A percentile compares a stretch with the other conserved stretches of the same genome.
These are phyloP conservation scores for Syzygium aromaticum DNA, from an alignment of 345 rosid genomes.

Conservation along the genomic window DNA sequence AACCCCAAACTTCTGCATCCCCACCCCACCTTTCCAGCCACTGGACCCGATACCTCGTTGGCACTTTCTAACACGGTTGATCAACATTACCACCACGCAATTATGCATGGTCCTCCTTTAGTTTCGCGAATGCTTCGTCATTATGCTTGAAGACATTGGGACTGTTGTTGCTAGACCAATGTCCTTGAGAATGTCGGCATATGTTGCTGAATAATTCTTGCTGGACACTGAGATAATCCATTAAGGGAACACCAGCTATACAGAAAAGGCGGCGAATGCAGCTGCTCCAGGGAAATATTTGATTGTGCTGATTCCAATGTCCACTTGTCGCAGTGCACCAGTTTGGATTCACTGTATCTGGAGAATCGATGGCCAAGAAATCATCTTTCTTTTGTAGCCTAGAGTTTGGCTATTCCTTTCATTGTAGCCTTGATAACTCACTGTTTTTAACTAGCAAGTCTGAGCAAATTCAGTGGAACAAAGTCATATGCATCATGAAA, in stretches of 20 bases:
- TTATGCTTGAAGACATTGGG: neutral
- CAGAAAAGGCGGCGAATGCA: neutral
- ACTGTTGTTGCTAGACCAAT: neutral
- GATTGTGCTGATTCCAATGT: neutral
- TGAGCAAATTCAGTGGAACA: neutral
- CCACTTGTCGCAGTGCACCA: neutral
- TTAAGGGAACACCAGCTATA: neutral
- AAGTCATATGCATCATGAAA: neutral
- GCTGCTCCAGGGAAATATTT: neutral
- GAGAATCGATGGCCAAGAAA: neutral
- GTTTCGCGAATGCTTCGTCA: neutral
- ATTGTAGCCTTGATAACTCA: neutral
- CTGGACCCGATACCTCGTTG: neutral
- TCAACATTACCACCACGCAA: neutral
- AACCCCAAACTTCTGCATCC: neutral
- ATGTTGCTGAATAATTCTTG: neutral
- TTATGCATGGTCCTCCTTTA: neutral
- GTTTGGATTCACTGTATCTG: neutral
- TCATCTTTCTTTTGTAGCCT: neutral
- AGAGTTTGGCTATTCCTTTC: neutral
- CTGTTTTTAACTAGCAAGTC: neutral
- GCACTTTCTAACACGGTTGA: neutral
- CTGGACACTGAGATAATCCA: neutral
- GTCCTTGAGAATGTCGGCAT: neutral
- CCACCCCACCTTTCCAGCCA: neutral